Base-by-base conservation (phyloP, 1,284 basidiomycete genomes). In the Ceratobasidium sp. region DNA sequence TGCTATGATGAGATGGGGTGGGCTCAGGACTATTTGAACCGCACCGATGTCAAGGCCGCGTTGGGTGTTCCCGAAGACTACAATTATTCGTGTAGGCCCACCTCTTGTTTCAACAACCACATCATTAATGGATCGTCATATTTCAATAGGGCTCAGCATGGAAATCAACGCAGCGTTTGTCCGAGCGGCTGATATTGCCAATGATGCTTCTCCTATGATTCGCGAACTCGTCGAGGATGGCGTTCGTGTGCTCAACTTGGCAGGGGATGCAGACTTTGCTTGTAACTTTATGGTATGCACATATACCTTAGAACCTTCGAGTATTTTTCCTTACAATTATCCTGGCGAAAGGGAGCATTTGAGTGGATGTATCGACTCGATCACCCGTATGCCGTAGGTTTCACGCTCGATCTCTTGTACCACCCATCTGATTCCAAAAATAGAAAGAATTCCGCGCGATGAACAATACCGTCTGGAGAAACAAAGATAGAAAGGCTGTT, bases 401-500 rank as follows among this genome's bases (percentile, higher is more conserved):
- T 31, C 6, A n/a, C 5, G 2, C 14, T 31, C 16, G 39, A 19
- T 29, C 4, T 34, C 3, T 31, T 29, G 6, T 4, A 11, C 11
- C 31, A 19, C 22, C n/a, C 51, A 22, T 41, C 39, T 69, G 13
- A 69, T 22, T 11, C 51, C 16, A 14, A 11, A 24, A 66, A 31
- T 37, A 69, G 65, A 53, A 43, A 13, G 65, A 69, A 39, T 69
- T 69, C 41, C 51, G 65, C n/a, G 14, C 51, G 8, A 29, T 58
- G 37, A 69, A 69, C 24, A 69, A 56, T 27, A 69, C 53, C 29
- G n/a, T 69, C 22, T 69, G 65, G 65, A 69, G 39, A 27, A 69
- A 58, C 16, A 58, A 54, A 31, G 77, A 80, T 3, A 88, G 88
- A 0, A 81, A 85, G 69, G 61, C 79, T 0, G 82, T 88, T 1